Conservation (phyloP, 208 protist genomes). For the Crithidia thermophila region DNA sequence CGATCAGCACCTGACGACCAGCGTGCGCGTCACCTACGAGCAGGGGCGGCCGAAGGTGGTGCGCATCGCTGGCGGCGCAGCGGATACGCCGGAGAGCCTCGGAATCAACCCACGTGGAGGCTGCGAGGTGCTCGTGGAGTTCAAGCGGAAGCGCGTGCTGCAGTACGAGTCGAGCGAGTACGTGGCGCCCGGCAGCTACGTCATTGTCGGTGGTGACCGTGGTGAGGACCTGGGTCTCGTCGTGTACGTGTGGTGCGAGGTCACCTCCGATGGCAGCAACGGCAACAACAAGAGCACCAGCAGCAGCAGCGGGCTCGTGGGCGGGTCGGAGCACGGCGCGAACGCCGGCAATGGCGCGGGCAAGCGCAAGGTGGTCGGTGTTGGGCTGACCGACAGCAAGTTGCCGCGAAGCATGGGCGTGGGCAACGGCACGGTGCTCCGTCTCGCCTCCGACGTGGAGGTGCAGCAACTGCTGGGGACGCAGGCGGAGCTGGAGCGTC, state of each 20-base stretch:
- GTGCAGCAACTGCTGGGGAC: slow-evolving; percentile 71
- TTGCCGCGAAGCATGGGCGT: slow-evolving; percentile 70
- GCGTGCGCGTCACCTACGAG: slow-evolving; percentile 51
- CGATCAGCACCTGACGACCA: slow-evolving; percentile 84
- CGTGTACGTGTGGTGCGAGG: slow-evolving; percentile 82
- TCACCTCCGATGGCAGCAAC: slow-evolving; percentile 12
- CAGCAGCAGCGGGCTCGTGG: slow-evolving; percentile 1
- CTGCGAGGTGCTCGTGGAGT: slow-evolving; percentile 91
- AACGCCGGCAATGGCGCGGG: background rate
- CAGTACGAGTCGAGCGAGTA: slow-evolving; percentile 83
- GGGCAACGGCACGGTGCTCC: slow-evolving; percentile 81
- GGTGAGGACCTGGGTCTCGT: slow-evolving; percentile 89
- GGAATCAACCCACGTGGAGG: slow-evolving; percentile 53
- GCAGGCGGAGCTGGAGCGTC: slow-evolving; percentile 81
- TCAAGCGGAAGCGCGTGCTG: slow-evolving; percentile 86
- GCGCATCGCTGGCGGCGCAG: slow-evolving; percentile 35
- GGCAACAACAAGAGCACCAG: slow-evolving; percentile 1
- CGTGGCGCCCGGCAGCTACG: slow-evolving; percentile 81
- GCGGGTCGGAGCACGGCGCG: background rate
- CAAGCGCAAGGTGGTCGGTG: slow-evolving; percentile 41
- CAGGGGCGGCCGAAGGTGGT: slow-evolving; percentile 65
- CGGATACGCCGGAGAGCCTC: slow-evolving; percentile 49
- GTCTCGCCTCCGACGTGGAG: slow-evolving; percentile 57
- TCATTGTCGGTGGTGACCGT: slow-evolving; percentile 87
- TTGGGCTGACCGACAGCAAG: slow-evolving; percentile 62